Percentiles rank a stretch among this genome's conserved stretches.
Conservation (phyloP, 1,284 basidiomycete genomes). For the Leccinum griseonigrum region DNA sequence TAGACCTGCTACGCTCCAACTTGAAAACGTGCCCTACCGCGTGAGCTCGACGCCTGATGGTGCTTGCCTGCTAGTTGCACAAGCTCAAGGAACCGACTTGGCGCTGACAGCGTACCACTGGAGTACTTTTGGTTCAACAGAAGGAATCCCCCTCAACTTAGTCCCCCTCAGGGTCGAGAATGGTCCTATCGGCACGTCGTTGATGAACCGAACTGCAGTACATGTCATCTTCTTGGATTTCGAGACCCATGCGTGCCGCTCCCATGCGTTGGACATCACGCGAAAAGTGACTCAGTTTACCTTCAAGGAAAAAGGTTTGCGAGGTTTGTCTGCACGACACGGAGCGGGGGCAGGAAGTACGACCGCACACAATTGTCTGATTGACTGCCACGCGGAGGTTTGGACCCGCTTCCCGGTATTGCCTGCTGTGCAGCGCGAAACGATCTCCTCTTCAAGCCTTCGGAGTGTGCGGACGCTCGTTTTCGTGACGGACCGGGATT, state of each 20-base stretch:
- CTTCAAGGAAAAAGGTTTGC: conserved; percentile 41
- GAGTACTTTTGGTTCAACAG: conserved; percentile 23
- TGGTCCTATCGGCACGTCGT: conserved; percentile 38
- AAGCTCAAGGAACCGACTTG: conserved; percentile 26
- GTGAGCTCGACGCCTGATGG: conserved; percentile 49
- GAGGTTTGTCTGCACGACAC: conserved; percentile 16
- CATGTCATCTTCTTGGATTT: conserved; percentile 43
- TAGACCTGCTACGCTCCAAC: conserved; percentile 24
- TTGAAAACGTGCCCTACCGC: conserved; percentile 17
- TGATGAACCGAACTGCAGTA: conserved; percentile 40
- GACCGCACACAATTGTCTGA: conserved; percentile 44
- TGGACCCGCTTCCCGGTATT: conserved; percentile 64
- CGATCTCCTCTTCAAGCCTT: conserved; percentile 36
- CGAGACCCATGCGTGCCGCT: conserved; percentile 32
- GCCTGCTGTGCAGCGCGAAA: conserved; percentile 49
- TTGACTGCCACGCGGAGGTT: conserved; percentile 59
- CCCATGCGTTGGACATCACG: conserved; percentile 49
- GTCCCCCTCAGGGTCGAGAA: neutral
- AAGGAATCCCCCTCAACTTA: conserved; percentile 19
- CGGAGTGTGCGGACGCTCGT: conserved; percentile 34
- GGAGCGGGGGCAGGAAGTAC: conserved; percentile 7
- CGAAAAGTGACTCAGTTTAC: conserved; percentile 52
- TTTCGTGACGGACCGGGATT: conserved; percentile 45
- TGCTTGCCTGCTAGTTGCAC: conserved; percentile 43
- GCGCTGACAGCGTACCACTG: conserved; percentile 23